A percentile compares a stretch with the other conserved stretches of the same genome.
Evolutionary conservation across 768 basidiomycete species (phyloP).

Genomic region (Lactarius hatsudake): DNA sequence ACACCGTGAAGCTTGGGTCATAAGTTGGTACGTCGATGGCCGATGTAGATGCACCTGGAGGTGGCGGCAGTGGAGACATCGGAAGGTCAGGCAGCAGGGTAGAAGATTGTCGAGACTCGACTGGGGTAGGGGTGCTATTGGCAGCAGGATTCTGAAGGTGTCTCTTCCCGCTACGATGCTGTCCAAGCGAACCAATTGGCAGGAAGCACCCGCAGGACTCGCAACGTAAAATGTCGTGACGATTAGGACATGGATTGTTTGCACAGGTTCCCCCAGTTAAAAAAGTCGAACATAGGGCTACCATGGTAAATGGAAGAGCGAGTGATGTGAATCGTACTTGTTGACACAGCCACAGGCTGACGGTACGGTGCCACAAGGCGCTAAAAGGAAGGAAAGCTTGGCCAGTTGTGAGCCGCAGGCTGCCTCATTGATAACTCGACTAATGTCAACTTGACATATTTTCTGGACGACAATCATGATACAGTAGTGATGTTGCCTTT

Average conservation of each 20-base stretch:
- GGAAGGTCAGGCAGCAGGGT: too few species aligned
- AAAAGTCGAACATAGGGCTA: background rate
- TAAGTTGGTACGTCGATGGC: background rate
- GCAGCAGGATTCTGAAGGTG: conserved; percentile 7
- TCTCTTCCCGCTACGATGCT: background rate
- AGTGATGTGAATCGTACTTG: background rate
- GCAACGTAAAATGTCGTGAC: background rate
- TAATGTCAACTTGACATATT: background rate
- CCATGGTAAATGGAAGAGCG: conserved; percentile 9
- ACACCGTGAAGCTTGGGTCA: conserved; percentile 3
- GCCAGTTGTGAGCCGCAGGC: too few species aligned
- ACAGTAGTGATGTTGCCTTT: background rate
- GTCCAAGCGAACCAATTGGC: background rate
- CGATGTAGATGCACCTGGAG: background rate
- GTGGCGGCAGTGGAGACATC: too few species aligned
- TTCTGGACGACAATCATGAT: background rate
- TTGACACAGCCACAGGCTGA: too few species aligned
- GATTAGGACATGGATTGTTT: too few species aligned
- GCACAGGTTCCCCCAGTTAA: too few species aligned
- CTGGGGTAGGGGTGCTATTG: too few species aligned
- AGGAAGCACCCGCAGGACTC: conserved; percentile 22
- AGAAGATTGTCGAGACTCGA: too few species aligned
- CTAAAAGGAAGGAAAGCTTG: too few species aligned
- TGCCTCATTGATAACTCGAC: too few species aligned
- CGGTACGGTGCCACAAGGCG: too few species aligned